Evolutionary conservation across 2,329 filamentous ascomycete species (phyloP).

Genomic region (Arachnopeziza araneosa): DNA sequence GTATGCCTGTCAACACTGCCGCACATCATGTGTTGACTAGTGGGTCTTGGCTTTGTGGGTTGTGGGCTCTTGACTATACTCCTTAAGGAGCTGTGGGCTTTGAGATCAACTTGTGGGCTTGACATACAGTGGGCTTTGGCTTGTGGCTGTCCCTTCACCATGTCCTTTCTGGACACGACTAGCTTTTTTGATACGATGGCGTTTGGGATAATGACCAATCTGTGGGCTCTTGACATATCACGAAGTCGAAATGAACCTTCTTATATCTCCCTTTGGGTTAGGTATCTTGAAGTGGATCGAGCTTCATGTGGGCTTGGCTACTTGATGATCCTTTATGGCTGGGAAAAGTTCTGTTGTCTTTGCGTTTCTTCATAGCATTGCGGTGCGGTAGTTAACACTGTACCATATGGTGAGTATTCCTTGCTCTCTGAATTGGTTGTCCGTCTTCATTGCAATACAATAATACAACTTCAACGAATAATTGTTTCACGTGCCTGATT

Average conservation of each 20-base stretch:
- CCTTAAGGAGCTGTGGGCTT: slow-evolving; percentile 32
- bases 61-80: slow-evolving; percentile 34
- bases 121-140: slow-evolving; percentile 29
- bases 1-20: slow-evolving; percentile 24
- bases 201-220: slow-evolving; percentile 24
- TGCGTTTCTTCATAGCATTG: not conserved
- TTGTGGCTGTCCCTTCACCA: slow-evolving; percentile 27
- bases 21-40: slow-evolving; percentile 26
- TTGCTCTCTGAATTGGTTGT: slow-evolving; percentile 5
- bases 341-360: slow-evolving; percentile 14
- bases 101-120: slow-evolving; percentile 33
- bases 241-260: slow-evolving; percentile 31
- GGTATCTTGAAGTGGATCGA: slow-evolving; percentile 29
- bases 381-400: slow-evolving; percentile 17
- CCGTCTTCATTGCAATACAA: not conserved
- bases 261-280: slow-evolving; percentile 18
- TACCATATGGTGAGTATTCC: slow-evolving; percentile 24
- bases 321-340: slow-evolving; percentile 9
- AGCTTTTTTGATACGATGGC: slow-evolving; percentile 28
- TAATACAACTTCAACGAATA: not conserved
- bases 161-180: not conserved
- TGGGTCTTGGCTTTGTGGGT: slow-evolving; percentile 33
- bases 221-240: slow-evolving; percentile 31
- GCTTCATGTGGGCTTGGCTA: slow-evolving; percentile 28
- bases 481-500: not conserved